A percentile compares a stretch with the other conserved stretches of the same genome.
Conservation (phyloP, 345 rosid species). For the Moricandia arvensis region DNA sequence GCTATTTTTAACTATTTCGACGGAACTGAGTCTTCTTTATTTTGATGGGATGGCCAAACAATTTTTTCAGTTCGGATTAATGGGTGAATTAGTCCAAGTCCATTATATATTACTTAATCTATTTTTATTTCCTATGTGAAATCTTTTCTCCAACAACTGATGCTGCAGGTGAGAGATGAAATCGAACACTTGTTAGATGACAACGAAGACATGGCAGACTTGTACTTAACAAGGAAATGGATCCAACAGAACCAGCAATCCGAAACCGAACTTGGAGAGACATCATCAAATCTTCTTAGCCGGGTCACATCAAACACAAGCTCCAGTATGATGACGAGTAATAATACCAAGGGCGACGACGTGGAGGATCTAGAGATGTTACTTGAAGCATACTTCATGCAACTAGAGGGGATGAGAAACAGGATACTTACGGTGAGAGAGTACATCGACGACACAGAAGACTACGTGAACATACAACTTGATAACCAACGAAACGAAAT, state of each 20-base stretch:
- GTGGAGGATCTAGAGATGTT: constrained; percentile 75
- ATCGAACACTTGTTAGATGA: constrained; percentile 84
- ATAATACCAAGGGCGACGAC: constrained; percentile 44
- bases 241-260: constrained; percentile 63
- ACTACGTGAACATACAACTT: constrained; percentile 86
- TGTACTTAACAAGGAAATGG: constrained; percentile 80
- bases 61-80: too few relatives aligned
- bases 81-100: too few relatives aligned
- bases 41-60: too few relatives aligned
- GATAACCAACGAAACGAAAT: constrained; percentile 90
- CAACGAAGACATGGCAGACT: constrained; percentile 83
- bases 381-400: constrained; percentile 1
- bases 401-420: background rate
- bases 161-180: constrained; percentile 79
- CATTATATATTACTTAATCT: too few relatives aligned
- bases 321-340: constrained; percentile 60
- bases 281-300: constrained; percentile 40
- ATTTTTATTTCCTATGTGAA: background rate
- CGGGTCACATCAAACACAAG: constrained; percentile 59
- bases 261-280: constrained; percentile 51
- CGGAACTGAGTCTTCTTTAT: too few relatives aligned
- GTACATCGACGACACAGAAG: constrained; percentile 93
- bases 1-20: too few relatives aligned
- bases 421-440: constrained; percentile 63
- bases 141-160: background rate